Base-by-base conservation (phyloP, 352 stramenopile species). In the Phytophthora pisi region DNA sequence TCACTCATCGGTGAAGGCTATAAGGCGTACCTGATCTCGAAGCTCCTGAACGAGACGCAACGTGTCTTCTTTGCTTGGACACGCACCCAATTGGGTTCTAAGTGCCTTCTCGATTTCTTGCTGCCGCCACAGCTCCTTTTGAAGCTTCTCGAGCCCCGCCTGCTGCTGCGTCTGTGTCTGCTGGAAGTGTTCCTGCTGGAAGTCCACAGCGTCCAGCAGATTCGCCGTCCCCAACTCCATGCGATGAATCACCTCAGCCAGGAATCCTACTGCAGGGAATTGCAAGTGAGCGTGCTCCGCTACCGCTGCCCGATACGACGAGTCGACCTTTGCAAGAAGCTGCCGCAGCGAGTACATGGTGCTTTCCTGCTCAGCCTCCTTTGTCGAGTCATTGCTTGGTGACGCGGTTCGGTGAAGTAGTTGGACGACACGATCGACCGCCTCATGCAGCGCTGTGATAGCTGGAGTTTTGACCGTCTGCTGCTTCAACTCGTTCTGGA, bases 151-250 rank as follows among this genome's bases (percentile, higher is more conserved):
- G 5, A 90, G 66, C 1, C 75, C 75, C 0, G 40, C 50, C 57
- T 89, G 77, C 15, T 89, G 79, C 24, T 80, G 68, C 3, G 54
- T 49, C 6, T 82, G 69, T 5, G 65, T 72, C 4, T 84, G 71
- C 11, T 86, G 74, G 49, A 75, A 83, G 8, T 69, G 43, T 24
- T 88, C 72, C 23, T 88, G 81, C 49, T 91, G 82, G 54, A 70
- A 64, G 53, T 91, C 82, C 20, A 85, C 65, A 3, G 61, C 77
- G 3, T 90, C 81, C 18, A 91, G 61, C 8, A 91, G 28, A 42
- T 77, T 88, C 4, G 81, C 83, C 0, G 79, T 88, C 3, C 83
- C 83, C 11, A 89, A 56, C 26, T 91, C 81, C 83, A 91, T 91
- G 26, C 75, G 75, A 38, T 77, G 79, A 46, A 84, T 76, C n/a